Evolutionary conservation across 768 basidiomycete genomes (phyloP).

Genomic region (Psilocybe cubensis): DNA sequence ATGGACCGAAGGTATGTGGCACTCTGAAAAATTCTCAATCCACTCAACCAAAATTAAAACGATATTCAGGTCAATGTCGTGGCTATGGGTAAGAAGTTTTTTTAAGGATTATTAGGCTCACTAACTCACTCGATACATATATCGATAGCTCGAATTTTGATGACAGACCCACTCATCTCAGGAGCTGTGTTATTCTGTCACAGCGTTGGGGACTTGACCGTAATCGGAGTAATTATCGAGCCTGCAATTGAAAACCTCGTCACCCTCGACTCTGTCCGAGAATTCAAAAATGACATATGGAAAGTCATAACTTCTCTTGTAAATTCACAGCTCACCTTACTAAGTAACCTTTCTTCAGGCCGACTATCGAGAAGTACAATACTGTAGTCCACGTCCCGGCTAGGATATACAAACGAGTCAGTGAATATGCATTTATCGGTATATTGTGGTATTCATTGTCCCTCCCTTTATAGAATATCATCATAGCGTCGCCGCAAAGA

Average conservation of each 20-base stretch:
- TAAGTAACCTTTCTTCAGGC: background rate
- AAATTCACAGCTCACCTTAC: background rate
- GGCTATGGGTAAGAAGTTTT: background rate
- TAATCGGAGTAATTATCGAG: constrained; percentile 4
- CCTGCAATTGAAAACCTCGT: background rate
- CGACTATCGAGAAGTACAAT: constrained; percentile 2
- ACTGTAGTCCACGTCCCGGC: background rate
- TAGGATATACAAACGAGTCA: background rate
- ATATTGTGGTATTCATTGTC: background rate
- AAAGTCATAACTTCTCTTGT: background rate
- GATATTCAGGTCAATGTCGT: constrained; percentile 8
- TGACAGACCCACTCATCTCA: constrained; percentile 1
- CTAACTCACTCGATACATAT: background rate
- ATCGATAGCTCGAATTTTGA: background rate
- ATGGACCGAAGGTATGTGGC: background rate
- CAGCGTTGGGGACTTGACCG: background rate
- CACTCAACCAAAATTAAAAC: background rate
- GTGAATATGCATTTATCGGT: background rate
- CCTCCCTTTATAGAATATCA: background rate
- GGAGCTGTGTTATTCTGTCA: background rate
- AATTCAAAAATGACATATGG: background rate
- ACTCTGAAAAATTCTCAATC: background rate
- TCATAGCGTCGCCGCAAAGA: background rate
- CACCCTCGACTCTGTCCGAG: background rate
- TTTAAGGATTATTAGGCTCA: background rate